A percentile compares a stretch with the other conserved stretches of the same genome.
Conservation (phyloP, 108 stramenopile species). For the Stephanodiscus triporus region DNA sequence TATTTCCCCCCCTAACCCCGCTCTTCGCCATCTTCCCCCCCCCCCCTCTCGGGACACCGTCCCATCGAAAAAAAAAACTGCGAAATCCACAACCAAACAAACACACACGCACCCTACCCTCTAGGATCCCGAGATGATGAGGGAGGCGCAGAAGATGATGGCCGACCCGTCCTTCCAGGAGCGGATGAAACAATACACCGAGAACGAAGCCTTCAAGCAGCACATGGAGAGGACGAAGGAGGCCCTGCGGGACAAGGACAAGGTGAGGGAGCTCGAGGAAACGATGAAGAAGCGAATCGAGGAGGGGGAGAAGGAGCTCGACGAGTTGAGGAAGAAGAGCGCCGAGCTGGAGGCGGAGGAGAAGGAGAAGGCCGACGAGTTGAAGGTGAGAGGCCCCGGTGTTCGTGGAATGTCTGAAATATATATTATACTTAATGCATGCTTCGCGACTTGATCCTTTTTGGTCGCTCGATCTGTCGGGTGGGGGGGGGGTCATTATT, state of each 20-base stretch:
- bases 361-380: conserved; percentile 30
- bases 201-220: conserved; percentile 62
- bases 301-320: conserved; percentile 72
- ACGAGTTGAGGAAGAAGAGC: conserved; percentile 58
- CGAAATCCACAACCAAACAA: too few species aligned
- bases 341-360: conserved; percentile 43
- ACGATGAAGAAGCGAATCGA: conserved; percentile 60
- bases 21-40: too few species aligned
- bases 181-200: conserved; percentile 82
- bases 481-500: background rate
- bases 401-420: conserved; percentile 11
- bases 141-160: conserved; percentile 88
- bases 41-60: too few species aligned
- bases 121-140: conserved; percentile 93
- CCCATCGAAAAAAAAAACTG: too few species aligned
- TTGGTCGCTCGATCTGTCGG: background rate
- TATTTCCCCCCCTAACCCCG: too few species aligned
- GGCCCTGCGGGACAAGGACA: conserved; percentile 73
- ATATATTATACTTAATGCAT: background rate
- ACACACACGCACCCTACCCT: too few species aligned
- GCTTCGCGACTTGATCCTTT: background rate
- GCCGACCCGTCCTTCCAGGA: conserved; percentile 79
- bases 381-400: conserved; percentile 23
- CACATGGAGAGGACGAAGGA: conserved; percentile 68
- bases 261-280: conserved; percentile 80